phyloP scores from a whole-genome alignment of 2,329 filamentous ascomycete genomes.

The Aspergillus brunneoviolaceus region DNA sequence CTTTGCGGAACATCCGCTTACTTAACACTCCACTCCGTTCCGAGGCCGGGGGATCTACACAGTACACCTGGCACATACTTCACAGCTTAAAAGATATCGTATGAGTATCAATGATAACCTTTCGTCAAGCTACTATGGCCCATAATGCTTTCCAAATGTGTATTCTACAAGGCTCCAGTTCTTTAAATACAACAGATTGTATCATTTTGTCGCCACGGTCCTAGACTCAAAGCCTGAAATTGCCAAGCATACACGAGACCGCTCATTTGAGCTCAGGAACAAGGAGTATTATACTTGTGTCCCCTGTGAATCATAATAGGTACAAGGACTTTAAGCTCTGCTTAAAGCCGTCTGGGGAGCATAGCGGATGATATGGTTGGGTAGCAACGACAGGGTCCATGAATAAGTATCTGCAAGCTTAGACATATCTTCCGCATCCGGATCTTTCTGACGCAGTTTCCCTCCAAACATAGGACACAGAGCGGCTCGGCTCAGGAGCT shows the following conservation, averaged over 20 bases:
- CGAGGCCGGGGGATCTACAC: background rate
- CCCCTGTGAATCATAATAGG: background rate
- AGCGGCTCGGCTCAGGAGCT: background rate
- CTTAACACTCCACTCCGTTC: background rate
- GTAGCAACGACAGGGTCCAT: background rate
- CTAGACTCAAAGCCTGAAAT: background rate
- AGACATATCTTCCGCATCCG: background rate
- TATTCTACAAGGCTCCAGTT: background rate
- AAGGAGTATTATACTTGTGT: background rate
- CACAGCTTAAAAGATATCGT: too few relatives aligned
- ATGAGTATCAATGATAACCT: too few relatives aligned
- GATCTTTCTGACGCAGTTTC: background rate
- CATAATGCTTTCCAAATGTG: background rate
- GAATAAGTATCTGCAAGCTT: background rate
- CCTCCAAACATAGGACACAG: background rate
- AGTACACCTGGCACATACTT: too few relatives aligned
- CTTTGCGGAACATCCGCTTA: background rate
- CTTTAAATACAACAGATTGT: background rate
- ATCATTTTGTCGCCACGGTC: background rate
- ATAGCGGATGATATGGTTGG: background rate
- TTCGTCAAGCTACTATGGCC: too few relatives aligned
- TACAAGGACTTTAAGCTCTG: background rate
- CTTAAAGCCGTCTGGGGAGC: background rate
- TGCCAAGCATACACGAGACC: background rate
- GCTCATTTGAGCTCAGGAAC: background rate